Base-by-base conservation (phyloP, 2,329 filamentous ascomycete species). In the Sordariomycetes sp. region DNA sequence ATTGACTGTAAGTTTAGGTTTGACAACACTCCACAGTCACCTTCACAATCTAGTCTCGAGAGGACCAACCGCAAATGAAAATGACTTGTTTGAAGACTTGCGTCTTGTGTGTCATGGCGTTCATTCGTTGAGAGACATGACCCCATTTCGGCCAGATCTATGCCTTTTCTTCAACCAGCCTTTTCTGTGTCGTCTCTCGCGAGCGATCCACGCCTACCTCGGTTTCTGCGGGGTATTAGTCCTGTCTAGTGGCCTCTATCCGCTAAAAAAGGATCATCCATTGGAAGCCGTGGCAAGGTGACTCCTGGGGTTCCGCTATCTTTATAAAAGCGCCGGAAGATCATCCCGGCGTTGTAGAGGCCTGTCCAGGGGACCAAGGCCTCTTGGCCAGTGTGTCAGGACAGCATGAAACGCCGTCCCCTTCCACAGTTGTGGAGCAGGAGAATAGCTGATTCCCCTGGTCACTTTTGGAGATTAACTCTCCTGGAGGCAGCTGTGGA, bases 401-500 rank as follows among this genome's bases (percentile, higher is more conserved):
- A 50, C 20, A 50, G n/a, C 46, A 50, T 22, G n/a, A 32, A 50
- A 20, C 46, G 46, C 46, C 20, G 22, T 22, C 20, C 10, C 35
- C 18, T 24, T 48, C 40, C 22, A 18, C 54, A 28, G 37, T 34
- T 43, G 46, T 46, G 25, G 54, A 20, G 20, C 20, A 20, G 46
- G 46, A 50, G 43, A n/a, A 48, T n/a, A 22, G 12, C n/a, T 24
- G 12, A 20, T 50, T 20, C 46, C 20, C 46, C 46, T 8, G 46
- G 46, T 24, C 22, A 22, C 5, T 22, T 24, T 14, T 24, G n/a
- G 32, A 6, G 32, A n/a, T 48, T 46, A 58, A 43, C 56, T 58
- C 35, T 58, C 56, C 37, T 58, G 56, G 6, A 58, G 56, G 25
- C 56, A 58, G 8, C 56, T 58, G 32, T 10, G n/a, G 55, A 34